Conservation (phyloP, 371 early-diverging fungal genomes). For the Parasitella parasitica region DNA sequence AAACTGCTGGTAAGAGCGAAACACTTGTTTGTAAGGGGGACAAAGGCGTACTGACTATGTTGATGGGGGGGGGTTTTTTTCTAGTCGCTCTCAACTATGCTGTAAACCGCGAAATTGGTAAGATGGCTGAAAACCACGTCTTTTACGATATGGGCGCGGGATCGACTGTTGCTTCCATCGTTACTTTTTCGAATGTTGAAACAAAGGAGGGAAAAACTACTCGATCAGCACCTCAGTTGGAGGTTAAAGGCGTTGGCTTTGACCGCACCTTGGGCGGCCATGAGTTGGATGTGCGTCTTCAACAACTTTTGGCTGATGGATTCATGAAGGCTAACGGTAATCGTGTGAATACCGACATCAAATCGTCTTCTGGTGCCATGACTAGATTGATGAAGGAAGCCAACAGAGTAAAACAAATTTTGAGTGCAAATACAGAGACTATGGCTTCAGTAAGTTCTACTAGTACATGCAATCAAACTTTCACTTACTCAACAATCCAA, state of each 20-base stretch:
- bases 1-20: conserved; percentile 88
- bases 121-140: conserved; percentile 78
- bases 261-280: conserved; percentile 90
- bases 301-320: conserved; percentile 69
- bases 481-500: no score
- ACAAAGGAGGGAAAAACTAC: conserved; percentile 62
- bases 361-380: conserved; percentile 76
- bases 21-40: no score
- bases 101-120: conserved; percentile 67
- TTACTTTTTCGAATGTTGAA: conserved; percentile 68
- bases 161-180: conserved; percentile 87
- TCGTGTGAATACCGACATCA: conserved; percentile 44
- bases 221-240: conserved; percentile 66
- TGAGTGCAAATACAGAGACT: conserved; percentile 91
- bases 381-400: conserved; percentile 89
- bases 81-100: conserved; percentile 93
- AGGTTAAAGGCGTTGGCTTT: conserved; percentile 79
- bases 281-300: conserved; percentile 80
- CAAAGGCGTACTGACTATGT: background rate
- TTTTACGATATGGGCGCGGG: conserved; percentile 98
- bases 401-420: conserved; percentile 90
- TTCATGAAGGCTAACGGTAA: conserved; percentile 63
- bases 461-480: no score
- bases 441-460: conserved; percentile 76
- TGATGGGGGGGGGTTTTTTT: no score